Evolutionary conservation across 1,284 basidiomycete genomes (phyloP), one percentile per base, ranked within the genome.

Genomic region (Sanghuangporus sanghuang): DNA sequence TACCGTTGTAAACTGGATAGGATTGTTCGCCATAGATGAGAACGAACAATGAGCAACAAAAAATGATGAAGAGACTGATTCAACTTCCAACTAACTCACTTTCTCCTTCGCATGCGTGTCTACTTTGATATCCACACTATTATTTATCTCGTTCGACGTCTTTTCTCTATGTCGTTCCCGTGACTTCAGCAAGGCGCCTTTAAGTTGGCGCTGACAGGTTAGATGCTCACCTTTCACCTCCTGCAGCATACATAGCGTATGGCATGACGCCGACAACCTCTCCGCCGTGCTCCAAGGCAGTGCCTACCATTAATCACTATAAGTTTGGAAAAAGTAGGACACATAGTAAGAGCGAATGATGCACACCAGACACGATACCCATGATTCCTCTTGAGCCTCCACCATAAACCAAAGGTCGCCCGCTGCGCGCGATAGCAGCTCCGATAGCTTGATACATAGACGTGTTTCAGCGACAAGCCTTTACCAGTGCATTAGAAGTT

Each of bases 311-410:
- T 49, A 12, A 32, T 35, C 18, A 18, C 7, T 32, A 58, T 16
- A 32, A 52, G 18, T 21, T 8, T 48, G 16, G 21, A 46, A 27
- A 21, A 59, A 11, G 32, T 1, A 56, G 8, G 50, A 2, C 53
- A 38, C 32, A 14, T 46, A 46, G 7, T n/a, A 46, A 18, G 16
- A 6, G 16, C n/a, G 32, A 60, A 36, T 21, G 6, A 35, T 18
- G 50, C 60, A 9, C 78, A 38, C 83, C 79, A 0, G 94, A 93
- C 7, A 95, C 87, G 49, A 86, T 77, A 57, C 95, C 95, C 95
- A 97, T 97, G 68, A 96, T 81, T 0, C 95, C 95, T 38, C 81
- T 80, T 11, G 82, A 81, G 0, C 93, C 95, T 16, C 95, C 95
- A 4, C 95, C 95, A 72, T 97, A 97, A 1, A 97, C 83, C 32